Base-by-base conservation (phyloP, 768 basidiomycete species). In the Cytidiella melzeri region DNA sequence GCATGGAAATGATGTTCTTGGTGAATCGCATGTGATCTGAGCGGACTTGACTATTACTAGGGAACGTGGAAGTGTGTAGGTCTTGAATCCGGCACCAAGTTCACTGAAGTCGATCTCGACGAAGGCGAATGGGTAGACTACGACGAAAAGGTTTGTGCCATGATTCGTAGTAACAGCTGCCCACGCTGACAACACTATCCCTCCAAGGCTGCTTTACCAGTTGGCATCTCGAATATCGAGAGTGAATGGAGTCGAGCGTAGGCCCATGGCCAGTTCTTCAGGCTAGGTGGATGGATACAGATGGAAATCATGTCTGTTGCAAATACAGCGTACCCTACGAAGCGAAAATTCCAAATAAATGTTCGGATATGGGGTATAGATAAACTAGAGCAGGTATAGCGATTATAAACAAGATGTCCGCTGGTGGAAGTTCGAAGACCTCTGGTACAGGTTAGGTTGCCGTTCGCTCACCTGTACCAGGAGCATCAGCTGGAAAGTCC, bases 41-140 rank as follows among this genome's bases (percentile, higher is more conserved):
- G 36, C n/a, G n/a, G n/a, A n/a, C n/a, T n/a, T n/a, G n/a, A 48
- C 30, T 11, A n/a, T 42, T 49, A 27, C 7, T 52, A 93, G 88
- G 92, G 92, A 0, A 67, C 58, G 1, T 95, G 92, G 92, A 79
- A 74, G 58, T 90, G 87, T 56, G 71, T 72, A 38, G 92, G 92
- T 5, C 63, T 61, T 3, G 76, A 73, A 34, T 73, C 72, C 1
- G 76, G 77, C 5, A 76, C 76, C 0, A 47, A 62, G 3, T 93
- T 93, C 60, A 42, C 68, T 7, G 80, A 89, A 2, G 73, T 89
- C n/a, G 81, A 84, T 26, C 68, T 90, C 37, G 64, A 63, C 1
- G 80, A 84, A 23, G 77, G 73, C 3, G 81, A 83, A 62, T 95
- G 92, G 92, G 78, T 73, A 11, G 92, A 93, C 58, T 95, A 95